Evolutionary conservation across 176 grass and related monocot genomes (phyloP), one percentile per base, ranked within the genome.

Genomic region (Triticum monococcum): DNA sequence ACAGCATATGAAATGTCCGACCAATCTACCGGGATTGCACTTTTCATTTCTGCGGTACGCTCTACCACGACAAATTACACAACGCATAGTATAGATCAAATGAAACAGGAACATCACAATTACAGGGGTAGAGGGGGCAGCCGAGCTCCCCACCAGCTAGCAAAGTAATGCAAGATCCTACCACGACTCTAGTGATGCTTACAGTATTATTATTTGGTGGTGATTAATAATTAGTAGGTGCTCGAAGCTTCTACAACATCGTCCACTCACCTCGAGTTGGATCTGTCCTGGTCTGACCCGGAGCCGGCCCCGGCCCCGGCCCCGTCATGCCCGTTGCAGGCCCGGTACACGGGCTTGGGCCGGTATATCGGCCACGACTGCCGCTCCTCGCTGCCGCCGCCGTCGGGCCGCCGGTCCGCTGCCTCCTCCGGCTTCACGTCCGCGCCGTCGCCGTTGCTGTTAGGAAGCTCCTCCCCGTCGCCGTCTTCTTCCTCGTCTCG

Each of bases 321-420:
- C 69, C 83, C 63, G 84, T 82, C 87, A 75, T 50, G 85, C 57
- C 89, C 89, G 48, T 85, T 92, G 52, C 90, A 90, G 25, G 45
- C 46, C 61, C 92, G 80, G 79, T 94, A 90, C 68, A 97, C 3
- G 23, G 92, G 75, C 24, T 80, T 86, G 40, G 94, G 89, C 56
- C 87, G 81, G 72, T 92, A 95, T 72, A 95, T 92, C 67, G 93
- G 87, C 93, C 90, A 95, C 16, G 63, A 33, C 85, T 84, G 85
- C n/a, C 78, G 87, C 22, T 24, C 62, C 40, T 90, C 87, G 57
- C 52, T 46, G 31, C 60, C 63, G 30, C 59, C 63, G 31, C 60
- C 63, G 36, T 61, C 85, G 31, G 50, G 11, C 1, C n/a, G 41
- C 60, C 77, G 46, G 62, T 89, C 80, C 60, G 87, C 84, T 84